Percentiles rank a stretch among this genome's conserved stretches.
phyloP scores from a whole-genome alignment of 768 basidiomycete genomes.

The Russula sp. region DNA sequence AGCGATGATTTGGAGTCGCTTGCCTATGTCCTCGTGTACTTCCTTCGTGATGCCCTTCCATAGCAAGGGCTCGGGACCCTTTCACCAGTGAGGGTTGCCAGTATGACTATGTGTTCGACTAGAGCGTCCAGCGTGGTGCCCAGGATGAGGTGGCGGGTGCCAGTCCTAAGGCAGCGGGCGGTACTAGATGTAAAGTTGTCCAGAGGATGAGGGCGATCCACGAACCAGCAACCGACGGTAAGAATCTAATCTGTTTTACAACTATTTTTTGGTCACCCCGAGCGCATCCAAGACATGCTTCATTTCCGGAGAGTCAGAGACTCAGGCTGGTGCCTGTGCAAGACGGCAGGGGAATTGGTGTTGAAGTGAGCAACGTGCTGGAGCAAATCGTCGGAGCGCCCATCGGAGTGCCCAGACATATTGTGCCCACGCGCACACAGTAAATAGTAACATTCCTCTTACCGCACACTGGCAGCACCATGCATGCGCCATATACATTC shows the following conservation, averaged over 20 bases:
- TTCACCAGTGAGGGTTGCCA: constrained; percentile 97
- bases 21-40: constrained; percentile 99
- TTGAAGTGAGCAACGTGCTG: too few species aligned
- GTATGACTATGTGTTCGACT: constrained; percentile 99
- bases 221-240: constrained; percentile 81
- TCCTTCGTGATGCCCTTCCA: constrained; percentile 95
- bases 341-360: too few species aligned
- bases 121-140: constrained; percentile 83
- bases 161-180: constrained; percentile 59
- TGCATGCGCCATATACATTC: too few species aligned
- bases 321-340: too few species aligned
- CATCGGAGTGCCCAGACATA: too few species aligned
- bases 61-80: constrained; percentile 99
- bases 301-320: too few species aligned
- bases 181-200: constrained; percentile 75
- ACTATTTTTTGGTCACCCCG: constrained; percentile 18
- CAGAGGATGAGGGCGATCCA: constrained; percentile 79
- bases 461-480: too few species aligned
- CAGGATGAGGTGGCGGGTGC: constrained; percentile 61
- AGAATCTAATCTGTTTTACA: constrained; percentile 38
- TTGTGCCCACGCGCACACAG: too few species aligned
- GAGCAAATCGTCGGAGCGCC: too few species aligned
- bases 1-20: constrained; percentile 98
- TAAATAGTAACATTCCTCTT: too few species aligned
- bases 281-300: too few species aligned